These are phyloP conservation scores for Melastoma candidum DNA, from an alignment of 441 rosid species.

Conservation along the genomic window DNA sequence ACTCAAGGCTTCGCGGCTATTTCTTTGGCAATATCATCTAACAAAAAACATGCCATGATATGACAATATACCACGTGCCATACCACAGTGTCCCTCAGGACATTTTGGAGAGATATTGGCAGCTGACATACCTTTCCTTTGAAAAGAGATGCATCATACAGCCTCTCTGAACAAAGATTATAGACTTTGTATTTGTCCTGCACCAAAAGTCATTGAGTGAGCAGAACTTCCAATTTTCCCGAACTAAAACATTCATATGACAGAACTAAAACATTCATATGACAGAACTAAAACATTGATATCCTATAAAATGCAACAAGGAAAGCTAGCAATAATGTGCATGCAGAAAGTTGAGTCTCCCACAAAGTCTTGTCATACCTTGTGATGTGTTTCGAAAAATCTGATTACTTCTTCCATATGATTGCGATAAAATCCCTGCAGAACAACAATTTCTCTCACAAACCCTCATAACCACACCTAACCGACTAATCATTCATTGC, in stretches of 20 bases:
- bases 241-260: too few relatives aligned
- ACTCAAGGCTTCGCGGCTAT: too few relatives aligned
- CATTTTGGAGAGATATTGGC: too few relatives aligned
- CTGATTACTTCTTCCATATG: conserved; percentile 86
- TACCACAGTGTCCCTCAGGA: too few relatives aligned
- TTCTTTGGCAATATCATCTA: too few relatives aligned
- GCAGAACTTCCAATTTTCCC: too few relatives aligned
- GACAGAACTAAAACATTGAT: too few relatives aligned
- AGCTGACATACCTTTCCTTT: conserved; percentile 48
- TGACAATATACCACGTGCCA: too few relatives aligned
- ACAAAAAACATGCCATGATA: too few relatives aligned
- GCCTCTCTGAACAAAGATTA: conserved; percentile 80
- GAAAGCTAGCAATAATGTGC: too few relatives aligned
- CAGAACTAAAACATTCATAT: too few relatives aligned
- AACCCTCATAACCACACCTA: conserved; percentile 7
- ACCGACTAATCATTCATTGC: conserved; percentile 1
- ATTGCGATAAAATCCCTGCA: conserved; percentile 73
- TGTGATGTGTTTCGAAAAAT: conserved; percentile 76
- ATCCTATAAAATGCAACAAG: too few relatives aligned
- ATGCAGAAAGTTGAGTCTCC: background rate
- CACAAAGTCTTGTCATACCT: conserved; percentile 30
- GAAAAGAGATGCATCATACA: conserved; percentile 67
- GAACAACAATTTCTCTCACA: conserved; percentile 12
- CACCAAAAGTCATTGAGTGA: conserved; percentile 15
- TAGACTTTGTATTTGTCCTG: conserved; percentile 82